Evolutionary conservation across 345 rosid genomes (phyloP), one percentile per base, ranked within the genome.

Genomic region (Litchi chinensis): DNA sequence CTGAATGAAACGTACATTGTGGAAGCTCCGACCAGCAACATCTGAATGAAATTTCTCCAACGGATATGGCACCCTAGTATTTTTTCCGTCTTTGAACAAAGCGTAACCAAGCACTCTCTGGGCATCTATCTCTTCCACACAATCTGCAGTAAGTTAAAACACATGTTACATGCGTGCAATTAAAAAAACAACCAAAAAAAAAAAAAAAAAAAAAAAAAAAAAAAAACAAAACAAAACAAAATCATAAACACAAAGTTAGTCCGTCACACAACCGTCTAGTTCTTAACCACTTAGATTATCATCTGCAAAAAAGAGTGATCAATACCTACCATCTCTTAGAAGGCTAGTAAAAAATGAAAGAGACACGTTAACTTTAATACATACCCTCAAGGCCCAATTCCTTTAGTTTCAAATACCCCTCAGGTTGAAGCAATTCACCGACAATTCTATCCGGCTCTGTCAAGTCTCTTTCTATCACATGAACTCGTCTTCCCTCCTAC

Each of bases 381-480:
- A 28, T 82, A 86, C 89, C 91, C 43, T 87, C 75, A 68, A 88
- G 90, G 6, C 91, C 91, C 65, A 87, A 84, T 65, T 87, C 87
- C 32, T 83, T 69, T 60, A 87, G 50, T 83, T 85, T 87, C 75
- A 87, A 82, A 81, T 83, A 85, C 44, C 91, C 90, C 76, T 87
- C 90, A 1, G 91, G 91, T 79, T 88, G 91, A 69, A 87, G 83
- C 75, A 87, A 59, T 63, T 87, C 91, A 70, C 90, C 91, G 7
- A 87, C 89, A 24, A 87, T 85, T 43, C 90, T 82, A 26, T 88
- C 89, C 22, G 85, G 90, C 75, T 88, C 86, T 0, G 83, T 83
- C 82, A 85, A 62, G 48, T 89, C 91, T 86, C 91, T 89, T 79
- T 89, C 90, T 44, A 89, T 85, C 5, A 85, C 88, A 68, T 65